A percentile compares a stretch with the other conserved stretches of the same genome.
These are phyloP conservation scores for Pseudozyma tsukubaensis DNA, from an alignment of 1,284 basidiomycete genomes.

Conservation along the genomic window DNA sequence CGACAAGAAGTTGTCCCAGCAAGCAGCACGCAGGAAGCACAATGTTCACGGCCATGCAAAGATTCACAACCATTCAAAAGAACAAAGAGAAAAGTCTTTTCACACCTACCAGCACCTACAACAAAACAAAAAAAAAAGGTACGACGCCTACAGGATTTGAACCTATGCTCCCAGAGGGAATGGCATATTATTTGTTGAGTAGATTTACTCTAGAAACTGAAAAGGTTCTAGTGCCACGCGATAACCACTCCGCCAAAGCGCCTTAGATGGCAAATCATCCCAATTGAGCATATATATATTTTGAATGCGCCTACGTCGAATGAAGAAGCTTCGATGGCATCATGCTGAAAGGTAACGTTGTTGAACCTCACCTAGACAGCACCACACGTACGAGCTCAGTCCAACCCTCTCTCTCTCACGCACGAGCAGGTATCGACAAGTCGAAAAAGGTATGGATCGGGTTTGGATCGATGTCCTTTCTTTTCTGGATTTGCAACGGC, in stretches of 20 bases:
- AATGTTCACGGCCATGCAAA: too few relatives aligned
- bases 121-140: conserved; percentile 5
- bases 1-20: too few relatives aligned
- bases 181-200: conserved; percentile 30
- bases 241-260: conserved; percentile 44
- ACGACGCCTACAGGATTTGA: conserved; percentile 38
- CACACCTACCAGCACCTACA: not conserved
- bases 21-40: too few relatives aligned
- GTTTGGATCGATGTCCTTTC: not conserved
- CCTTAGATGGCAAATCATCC: not conserved
- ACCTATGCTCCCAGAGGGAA: conserved; percentile 42
- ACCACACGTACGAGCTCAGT: not conserved
- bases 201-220: conserved; percentile 17
- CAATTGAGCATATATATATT: not conserved
- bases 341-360: too few relatives aligned
- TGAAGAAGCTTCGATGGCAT: too few relatives aligned
- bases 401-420: not conserved
- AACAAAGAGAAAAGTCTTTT: not conserved
- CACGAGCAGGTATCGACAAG: not conserved
- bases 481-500: not conserved
- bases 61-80: too few relatives aligned
- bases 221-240: conserved; percentile 38
- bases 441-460: not conserved
- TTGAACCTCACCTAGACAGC: too few relatives aligned
- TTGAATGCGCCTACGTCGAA: not conserved